phyloP scores from a whole-genome alignment of 2,329 filamentous ascomycete species.

The Cladosporium velox region DNA sequence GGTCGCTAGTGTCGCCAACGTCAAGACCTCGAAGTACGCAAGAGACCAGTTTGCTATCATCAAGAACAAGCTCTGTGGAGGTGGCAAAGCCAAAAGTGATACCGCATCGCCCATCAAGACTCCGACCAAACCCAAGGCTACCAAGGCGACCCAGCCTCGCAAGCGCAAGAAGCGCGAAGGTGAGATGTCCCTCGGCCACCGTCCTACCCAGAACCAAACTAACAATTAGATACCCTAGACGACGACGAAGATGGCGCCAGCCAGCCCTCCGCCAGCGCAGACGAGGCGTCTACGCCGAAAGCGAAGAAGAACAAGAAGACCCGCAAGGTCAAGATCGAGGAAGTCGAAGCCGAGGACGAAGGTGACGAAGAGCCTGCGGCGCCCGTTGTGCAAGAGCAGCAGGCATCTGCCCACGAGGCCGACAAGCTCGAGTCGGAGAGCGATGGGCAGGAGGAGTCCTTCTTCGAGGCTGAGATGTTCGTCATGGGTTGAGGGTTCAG shows the following conservation, averaged over 20 bases:
- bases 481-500: not conserved
- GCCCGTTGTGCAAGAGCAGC: not conserved
- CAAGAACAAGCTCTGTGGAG: conserved; percentile 25
- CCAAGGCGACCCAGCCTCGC: conserved; percentile 1
- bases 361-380: not conserved
- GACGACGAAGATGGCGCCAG: not conserved
- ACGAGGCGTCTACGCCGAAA: not conserved
- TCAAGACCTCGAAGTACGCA: conserved; percentile 27
- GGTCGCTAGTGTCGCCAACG: conserved; percentile 24
- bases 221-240: not conserved
- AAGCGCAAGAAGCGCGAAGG: conserved; percentile 21
- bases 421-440: not conserved
- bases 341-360: not conserved
- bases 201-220: not conserved
- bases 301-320: conserved; percentile 14
- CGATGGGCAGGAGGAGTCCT: not conserved
- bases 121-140: conserved; percentile 17
- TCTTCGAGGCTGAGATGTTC: conserved; percentile 10
- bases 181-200: not conserved
- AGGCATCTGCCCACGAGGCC: not conserved
- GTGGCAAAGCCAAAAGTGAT: not conserved
- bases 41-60: conserved; percentile 28
- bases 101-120: not conserved
- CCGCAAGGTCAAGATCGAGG: conserved; percentile 2
- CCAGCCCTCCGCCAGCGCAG: not conserved